Percentiles rank a stretch among this genome's conserved stretches.
Evolutionary conservation across 176 grass and related monocot genomes (phyloP).

Genomic region (Triticum monococcum): DNA sequence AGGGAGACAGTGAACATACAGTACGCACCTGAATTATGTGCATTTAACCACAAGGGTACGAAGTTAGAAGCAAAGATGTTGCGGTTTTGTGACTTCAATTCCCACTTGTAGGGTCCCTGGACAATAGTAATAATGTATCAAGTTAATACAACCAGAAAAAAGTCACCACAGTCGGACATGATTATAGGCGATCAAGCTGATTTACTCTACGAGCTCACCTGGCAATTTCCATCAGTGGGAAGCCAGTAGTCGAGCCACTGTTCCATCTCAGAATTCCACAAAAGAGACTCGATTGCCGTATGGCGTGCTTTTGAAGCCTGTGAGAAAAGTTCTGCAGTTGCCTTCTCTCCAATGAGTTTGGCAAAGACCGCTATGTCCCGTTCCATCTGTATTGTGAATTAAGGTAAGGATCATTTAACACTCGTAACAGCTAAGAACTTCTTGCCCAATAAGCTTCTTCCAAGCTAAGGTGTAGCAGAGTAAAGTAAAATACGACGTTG

Average conservation of each 20-base stretch:
- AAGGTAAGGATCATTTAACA: not conserved
- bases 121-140: slow-evolving; percentile 16
- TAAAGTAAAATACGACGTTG: not conserved
- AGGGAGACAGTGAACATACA: not conserved
- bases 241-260: slow-evolving; percentile 96
- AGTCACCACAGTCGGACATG: not conserved
- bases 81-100: slow-evolving; percentile 50
- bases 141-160: not conserved
- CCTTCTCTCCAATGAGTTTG: slow-evolving; percentile 55
- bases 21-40: slow-evolving; percentile 52
- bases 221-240: slow-evolving; percentile 28
- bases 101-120: slow-evolving; percentile 63
- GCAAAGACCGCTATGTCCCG: slow-evolving; percentile 68
- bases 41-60: slow-evolving; percentile 69
- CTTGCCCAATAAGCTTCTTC: not conserved
- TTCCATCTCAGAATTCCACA: slow-evolving; percentile 78
- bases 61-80: slow-evolving; percentile 89
- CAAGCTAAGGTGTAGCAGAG: not conserved
- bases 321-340: slow-evolving; percentile 49
- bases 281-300: slow-evolving; percentile 64
- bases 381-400: slow-evolving; percentile 62
- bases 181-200: not conserved
- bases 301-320: slow-evolving; percentile 52
- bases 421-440: not conserved
- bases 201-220: slow-evolving; percentile 45